phyloP scores from a whole-genome alignment of 2,329 filamentous ascomycete species.

The Cladosporium sphaerospermum region DNA sequence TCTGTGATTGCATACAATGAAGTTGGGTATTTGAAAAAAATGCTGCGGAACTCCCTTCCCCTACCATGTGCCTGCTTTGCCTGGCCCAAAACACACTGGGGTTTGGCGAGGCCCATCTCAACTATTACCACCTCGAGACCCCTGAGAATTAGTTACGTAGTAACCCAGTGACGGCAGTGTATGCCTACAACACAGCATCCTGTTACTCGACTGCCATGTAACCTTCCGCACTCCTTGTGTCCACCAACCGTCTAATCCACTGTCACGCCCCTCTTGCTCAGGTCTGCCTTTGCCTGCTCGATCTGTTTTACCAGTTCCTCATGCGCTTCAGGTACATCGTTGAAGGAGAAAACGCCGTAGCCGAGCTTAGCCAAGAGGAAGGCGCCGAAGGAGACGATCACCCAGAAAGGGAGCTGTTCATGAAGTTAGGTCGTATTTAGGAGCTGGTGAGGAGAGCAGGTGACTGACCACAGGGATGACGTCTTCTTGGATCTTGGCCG shows the following conservation, averaged over 20 bases:
- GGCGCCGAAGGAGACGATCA: slow-evolving; percentile 81
- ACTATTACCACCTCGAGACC: no score
- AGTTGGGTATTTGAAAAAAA: no score
- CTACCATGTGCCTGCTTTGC: no score
- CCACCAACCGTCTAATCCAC: slow-evolving; percentile 55
- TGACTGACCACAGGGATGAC: slow-evolving; percentile 79
- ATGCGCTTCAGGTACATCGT: slow-evolving; percentile 88
- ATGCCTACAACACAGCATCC: no score
- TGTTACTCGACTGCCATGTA: no score
- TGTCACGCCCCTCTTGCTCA: slow-evolving; percentile 68
- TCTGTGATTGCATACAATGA: no score
- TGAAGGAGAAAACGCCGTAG: slow-evolving; percentile 90
- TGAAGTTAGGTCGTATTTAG: neutral
- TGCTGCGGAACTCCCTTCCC: no score
- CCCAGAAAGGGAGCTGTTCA: slow-evolving; percentile 81
- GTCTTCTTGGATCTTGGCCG: slow-evolving; percentile 69
- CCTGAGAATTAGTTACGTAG: no score
- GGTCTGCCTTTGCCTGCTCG: slow-evolving; percentile 65
- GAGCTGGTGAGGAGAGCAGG: no score
- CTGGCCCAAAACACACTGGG: no score
- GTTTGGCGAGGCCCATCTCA: no score
- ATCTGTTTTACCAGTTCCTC: slow-evolving; percentile 84
- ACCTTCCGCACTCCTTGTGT: slow-evolving; percentile 16
- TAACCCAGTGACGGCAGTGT: no score
- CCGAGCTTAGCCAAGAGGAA: slow-evolving; percentile 89